Evolutionary conservation across 495 filamentous ascomycete genomes (phyloP).

Genomic region (Penicillium herquei): DNA sequence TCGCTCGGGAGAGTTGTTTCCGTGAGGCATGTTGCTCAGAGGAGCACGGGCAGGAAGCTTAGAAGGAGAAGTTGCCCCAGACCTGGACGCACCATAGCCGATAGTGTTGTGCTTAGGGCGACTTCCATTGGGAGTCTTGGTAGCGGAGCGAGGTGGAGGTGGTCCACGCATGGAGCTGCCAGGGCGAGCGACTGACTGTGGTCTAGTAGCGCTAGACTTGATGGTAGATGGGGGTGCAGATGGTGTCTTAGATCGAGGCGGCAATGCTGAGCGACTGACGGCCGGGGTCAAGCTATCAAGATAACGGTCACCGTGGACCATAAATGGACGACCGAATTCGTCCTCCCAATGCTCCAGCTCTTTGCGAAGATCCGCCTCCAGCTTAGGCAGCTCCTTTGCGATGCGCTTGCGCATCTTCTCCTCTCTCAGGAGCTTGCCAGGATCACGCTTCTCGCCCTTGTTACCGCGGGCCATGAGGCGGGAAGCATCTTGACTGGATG

Average conservation of each 20-base stretch:
- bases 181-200: constrained; percentile 35
- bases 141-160: constrained; percentile 49
- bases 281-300: constrained; percentile 70
- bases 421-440: constrained; percentile 88
- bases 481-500: constrained; percentile 90
- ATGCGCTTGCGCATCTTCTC: constrained; percentile 99
- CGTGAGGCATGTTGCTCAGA: constrained; percentile 74
- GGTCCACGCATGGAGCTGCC: constrained; percentile 50
- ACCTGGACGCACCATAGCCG: constrained; percentile 37
- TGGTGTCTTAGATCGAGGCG: constrained; percentile 76
- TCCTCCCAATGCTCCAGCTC: constrained; percentile 87
- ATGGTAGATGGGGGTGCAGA: constrained; percentile 51
- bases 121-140: constrained; percentile 67
- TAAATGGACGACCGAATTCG: constrained; percentile 88
- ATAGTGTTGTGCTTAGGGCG: constrained; percentile 57
- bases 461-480: constrained; percentile 83
- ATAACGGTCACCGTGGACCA: constrained; percentile 89
- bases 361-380: constrained; percentile 78
- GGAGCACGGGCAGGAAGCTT: constrained; percentile 82
- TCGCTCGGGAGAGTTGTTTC: constrained; percentile 81
- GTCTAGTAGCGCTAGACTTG: constrained; percentile 23
- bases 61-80: constrained; percentile 60
- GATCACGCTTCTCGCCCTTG: constrained; percentile 89
- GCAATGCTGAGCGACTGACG: constrained; percentile 42
- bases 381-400: constrained; percentile 89